Base-by-base conservation (phyloP, 768 basidiomycete species). In the Calvatia gigantea region DNA sequence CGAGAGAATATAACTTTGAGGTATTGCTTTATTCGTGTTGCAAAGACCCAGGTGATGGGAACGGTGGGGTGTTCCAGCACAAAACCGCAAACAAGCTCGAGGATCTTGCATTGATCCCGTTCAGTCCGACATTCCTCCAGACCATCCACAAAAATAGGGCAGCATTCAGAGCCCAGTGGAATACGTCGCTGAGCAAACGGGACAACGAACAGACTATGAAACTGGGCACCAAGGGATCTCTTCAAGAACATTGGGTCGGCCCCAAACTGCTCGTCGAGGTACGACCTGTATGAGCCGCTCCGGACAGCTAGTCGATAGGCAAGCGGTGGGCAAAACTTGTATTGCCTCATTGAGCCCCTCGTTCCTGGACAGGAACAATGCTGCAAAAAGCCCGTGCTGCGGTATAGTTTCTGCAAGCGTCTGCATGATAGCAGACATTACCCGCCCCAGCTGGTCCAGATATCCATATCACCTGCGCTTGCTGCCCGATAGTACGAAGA, bases 351-450 rank as follows among this genome's bases (percentile, higher is more conserved):
- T 47, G 29, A 29, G 9, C 27, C 17, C 21, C 19, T 32, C 46
- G 17, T 2, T 32, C 46, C 32, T 47, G 7, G 46, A 47, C 12
- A 47, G n/a, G 46, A 47, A 47, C 6, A 47, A 21, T 9, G 46
- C 28, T 15, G 46, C 46, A 19, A 28, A 42, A 19, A 19, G 39
- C 6, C 19, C 4, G 17, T 42, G 19, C 39, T 19, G 39, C 39
- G 39, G 23, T 21, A 21, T 21, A 7, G 39, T 8, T 31, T 52
- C 39, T 21, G 28, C 51, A 14, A 52, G 29, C 9, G 51, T 52
- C 28, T 52, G 51, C 51, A 52, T 43, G 28, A 52, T 42, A n/a
- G 51, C 41, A 23, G 51, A 52, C 7, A n/a, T 52, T 52, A 8
- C 51, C 51, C 23, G 42, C 51, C 17, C 51, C 51, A 12, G 51